Conservation (phyloP, 2,329 filamentous ascomycete genomes). For the Colletotrichum truncatum region DNA sequence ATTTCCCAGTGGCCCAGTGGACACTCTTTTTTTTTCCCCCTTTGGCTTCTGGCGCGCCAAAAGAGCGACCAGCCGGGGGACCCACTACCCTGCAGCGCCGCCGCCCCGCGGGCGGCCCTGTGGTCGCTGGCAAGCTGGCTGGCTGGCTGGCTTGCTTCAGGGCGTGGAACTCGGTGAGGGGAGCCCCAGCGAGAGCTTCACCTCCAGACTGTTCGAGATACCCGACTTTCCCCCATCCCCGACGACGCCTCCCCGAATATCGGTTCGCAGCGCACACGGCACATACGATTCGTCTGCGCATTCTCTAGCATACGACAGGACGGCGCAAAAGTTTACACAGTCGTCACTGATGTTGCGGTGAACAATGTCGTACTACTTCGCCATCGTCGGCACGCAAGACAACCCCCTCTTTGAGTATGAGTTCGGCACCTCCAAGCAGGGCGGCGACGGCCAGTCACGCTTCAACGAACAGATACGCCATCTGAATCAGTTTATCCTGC, state of each 20-base stretch:
- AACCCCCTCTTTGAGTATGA: slow-evolving; percentile 97
- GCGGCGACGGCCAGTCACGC: slow-evolving; percentile 89
- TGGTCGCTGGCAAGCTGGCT: neutral
- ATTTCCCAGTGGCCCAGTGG: slow-evolving; percentile 15
- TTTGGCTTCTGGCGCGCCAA: neutral
- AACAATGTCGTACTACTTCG: slow-evolving; percentile 97
- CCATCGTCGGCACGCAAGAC: slow-evolving; percentile 94
- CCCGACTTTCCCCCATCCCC: neutral
- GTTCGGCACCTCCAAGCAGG: slow-evolving; percentile 95
- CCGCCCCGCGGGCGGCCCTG: neutral
- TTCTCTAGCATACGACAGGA: no score
- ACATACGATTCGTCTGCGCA: neutral
- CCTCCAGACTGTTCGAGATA: neutral
- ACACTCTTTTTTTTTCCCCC: no score
- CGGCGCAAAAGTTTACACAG: no score
- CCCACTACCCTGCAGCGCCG: slow-evolving; percentile 2
- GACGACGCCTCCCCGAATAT: neutral
- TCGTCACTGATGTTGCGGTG: slow-evolving; percentile 9
- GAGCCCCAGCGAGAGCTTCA: neutral
- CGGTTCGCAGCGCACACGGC: neutral
- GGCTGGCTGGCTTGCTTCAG: neutral
- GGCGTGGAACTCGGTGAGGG: slow-evolving; percentile 1
- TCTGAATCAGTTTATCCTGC: slow-evolving; percentile 97
- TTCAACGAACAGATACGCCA: slow-evolving; percentile 90
- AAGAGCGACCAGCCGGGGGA: neutral